Percentiles rank a stretch among this genome's conserved stretches.
Evolutionary conservation across 345 rosid species (phyloP).

Genomic region (Geranium rotundifolium): DNA sequence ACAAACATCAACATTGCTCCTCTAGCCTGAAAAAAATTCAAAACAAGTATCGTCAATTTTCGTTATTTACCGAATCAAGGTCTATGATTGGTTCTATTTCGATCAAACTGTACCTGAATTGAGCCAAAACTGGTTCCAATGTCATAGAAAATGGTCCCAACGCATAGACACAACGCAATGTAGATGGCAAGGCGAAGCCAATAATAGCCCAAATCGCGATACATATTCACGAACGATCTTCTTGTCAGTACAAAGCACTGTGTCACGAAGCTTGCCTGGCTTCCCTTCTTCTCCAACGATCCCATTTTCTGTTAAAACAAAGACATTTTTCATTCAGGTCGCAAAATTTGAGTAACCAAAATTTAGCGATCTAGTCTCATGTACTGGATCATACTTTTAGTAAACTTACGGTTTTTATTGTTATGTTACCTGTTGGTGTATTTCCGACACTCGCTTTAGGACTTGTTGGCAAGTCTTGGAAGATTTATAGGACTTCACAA

Average conservation of each 20-base stretch:
- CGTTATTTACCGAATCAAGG: neutral
- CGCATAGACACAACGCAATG: constrained; percentile 33
- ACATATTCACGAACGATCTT: constrained; percentile 52
- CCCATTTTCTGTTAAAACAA: neutral
- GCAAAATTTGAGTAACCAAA: too few relatives aligned
- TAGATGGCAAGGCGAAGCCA: constrained; percentile 53
- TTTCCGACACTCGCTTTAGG: constrained; percentile 16
- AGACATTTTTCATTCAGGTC: neutral
- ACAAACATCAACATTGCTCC: constrained; percentile 35
- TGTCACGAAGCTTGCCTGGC: constrained; percentile 22
- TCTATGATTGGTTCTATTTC: too few relatives aligned
- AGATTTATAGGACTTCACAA: constrained; percentile 26
- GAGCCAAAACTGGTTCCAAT: constrained; percentile 29
- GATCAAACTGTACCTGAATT: constrained; percentile 33
- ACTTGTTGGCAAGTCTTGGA: constrained; percentile 23
- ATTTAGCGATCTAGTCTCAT: too few relatives aligned
- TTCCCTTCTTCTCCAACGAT: constrained; percentile 14
- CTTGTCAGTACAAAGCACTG: constrained; percentile 31
- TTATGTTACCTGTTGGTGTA: constrained; percentile 19
- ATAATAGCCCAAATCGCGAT: constrained; percentile 49
- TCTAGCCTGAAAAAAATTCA: constrained; percentile 25
- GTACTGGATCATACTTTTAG: too few relatives aligned
- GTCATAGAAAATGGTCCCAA: constrained; percentile 28
- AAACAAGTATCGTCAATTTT: neutral
- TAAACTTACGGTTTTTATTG: neutral